Conservation (phyloP, 2,329 filamentous ascomycete genomes). For the Sarocladiaceae sp. region DNA sequence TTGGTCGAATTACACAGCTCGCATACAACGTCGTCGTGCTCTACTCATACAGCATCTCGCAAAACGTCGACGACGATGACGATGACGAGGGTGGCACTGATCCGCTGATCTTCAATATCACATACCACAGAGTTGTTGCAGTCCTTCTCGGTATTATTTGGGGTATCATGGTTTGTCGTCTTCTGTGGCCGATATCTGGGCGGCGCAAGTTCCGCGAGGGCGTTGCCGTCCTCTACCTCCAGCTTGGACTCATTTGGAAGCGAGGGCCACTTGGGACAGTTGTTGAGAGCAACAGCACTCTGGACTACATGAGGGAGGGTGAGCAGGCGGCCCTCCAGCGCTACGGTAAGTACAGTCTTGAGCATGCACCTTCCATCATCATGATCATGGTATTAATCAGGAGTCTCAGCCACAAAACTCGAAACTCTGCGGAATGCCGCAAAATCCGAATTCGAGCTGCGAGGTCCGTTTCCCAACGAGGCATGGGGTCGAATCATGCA, state of each 20-base stretch:
- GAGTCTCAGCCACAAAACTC: slow-evolving; percentile 51
- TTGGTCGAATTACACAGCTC: slow-evolving; percentile 88
- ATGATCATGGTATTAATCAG: slow-evolving; percentile 12
- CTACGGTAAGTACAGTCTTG: slow-evolving; percentile 42
- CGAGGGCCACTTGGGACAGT: slow-evolving; percentile 78
- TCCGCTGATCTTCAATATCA: slow-evolving; percentile 83
- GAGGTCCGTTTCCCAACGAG: slow-evolving; percentile 75
- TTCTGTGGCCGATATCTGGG: slow-evolving; percentile 92
- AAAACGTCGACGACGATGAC: slow-evolving; percentile 71
- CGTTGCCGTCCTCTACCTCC: slow-evolving; percentile 82
- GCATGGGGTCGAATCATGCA: slow-evolving; percentile 69
- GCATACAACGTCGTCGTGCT: slow-evolving; percentile 94
- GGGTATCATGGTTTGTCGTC: slow-evolving; percentile 82
- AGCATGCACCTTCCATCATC: not conserved
- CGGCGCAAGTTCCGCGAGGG: slow-evolving; percentile 84
- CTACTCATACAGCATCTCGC: slow-evolving; percentile 86
- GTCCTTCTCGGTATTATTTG: slow-evolving; percentile 84
- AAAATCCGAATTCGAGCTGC: slow-evolving; percentile 79
- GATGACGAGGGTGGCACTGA: slow-evolving; percentile 82
- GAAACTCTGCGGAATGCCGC: slow-evolving; percentile 69
- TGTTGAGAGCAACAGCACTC: slow-evolving; percentile 48
- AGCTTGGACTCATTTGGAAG: slow-evolving; percentile 95
- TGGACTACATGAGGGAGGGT: slow-evolving; percentile 76
- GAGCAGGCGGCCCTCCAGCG: slow-evolving; percentile 84
- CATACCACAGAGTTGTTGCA: slow-evolving; percentile 77